Conservation (phyloP, 805 yeast genomes). For the Hanseniaspora nectarophila region DNA sequence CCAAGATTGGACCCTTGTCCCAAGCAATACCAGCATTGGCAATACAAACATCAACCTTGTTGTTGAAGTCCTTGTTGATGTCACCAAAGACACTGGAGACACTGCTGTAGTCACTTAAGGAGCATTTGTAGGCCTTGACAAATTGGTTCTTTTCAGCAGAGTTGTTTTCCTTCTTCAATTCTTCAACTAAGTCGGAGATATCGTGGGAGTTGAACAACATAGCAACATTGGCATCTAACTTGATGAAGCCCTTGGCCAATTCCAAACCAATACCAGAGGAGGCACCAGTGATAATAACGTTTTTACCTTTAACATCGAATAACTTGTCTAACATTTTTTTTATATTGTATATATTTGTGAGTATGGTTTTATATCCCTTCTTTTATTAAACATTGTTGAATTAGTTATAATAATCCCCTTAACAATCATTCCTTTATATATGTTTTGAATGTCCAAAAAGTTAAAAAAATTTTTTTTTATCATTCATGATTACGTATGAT, state of each 20-base stretch:
- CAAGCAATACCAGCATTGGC: slow-evolving; percentile 87
- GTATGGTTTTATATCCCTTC: background rate
- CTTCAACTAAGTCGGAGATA: slow-evolving; percentile 24
- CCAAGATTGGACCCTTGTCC: slow-evolving; percentile 51
- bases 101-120: slow-evolving; percentile 23
- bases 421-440: no score
- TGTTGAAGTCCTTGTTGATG: slow-evolving; percentile 51
- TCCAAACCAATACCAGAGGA: slow-evolving; percentile 74
- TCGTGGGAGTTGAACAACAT: slow-evolving; percentile 54
- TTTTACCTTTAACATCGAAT: slow-evolving; percentile 70
- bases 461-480: no score
- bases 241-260: slow-evolving; percentile 71
- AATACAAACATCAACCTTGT: slow-evolving; percentile 68
- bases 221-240: slow-evolving; percentile 78
- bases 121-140: slow-evolving; percentile 40
- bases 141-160: slow-evolving; percentile 48
- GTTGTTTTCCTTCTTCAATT: slow-evolving; percentile 45
- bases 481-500: no score
- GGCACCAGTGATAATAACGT: slow-evolving; percentile 76
- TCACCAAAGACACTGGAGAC: slow-evolving; percentile 24
- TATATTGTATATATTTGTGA: slow-evolving; percentile 7
- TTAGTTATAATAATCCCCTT: no score
- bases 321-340: slow-evolving; percentile 33
- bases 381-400: no score
- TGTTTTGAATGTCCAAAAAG: no score